Base-by-base conservation (phyloP, 495 filamentous ascomycete species). In the Penicillium canescens region DNA sequence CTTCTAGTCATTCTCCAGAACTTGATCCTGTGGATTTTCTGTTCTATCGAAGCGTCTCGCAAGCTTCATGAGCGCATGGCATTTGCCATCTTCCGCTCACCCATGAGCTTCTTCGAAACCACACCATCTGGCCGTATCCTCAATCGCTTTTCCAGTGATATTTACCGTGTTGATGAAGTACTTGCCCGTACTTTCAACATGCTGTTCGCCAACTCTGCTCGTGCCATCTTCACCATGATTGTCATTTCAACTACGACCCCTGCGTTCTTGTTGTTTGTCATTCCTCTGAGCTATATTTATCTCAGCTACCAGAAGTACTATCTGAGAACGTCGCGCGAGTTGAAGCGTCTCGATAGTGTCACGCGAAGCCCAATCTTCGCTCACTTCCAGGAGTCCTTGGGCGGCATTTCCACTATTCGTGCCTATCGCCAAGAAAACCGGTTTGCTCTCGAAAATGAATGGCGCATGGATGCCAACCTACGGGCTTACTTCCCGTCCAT, bases 51-150 rank as follows among this genome's bases (percentile, higher is more conserved):
- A 81, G 95, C 95, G 44, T 96, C 92, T 36, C 83, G 92, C 16
- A 98, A 98, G 72, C 81, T 99, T 24, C 95, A 99, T 68, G 93
- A 99, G 73, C 84, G 90, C 52, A 99, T 99, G 95, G 95, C 95
- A 39, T 92, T 88, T 60, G 91, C 95, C 6, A 98, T 98, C 61
- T 99, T 99, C 78, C 85, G 94, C 64, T 94, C 91, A 13, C 95
- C 95, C 21, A 99, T 99, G 95, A 91, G 83, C 60, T 99, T 99
- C 72, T 99, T 99, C 60, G 95, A 99, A 69, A 96, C 93, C 10
- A 99, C 94, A 3, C 94, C 94, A n/a, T 91, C 92, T 50, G 95
- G 95, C 14, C 85, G 95, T 16, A 97, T 99, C 60, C 78, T 99
- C 37, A 99, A 99, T 66, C 81, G 95, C 42, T 99, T 99, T 67